Conservation (phyloP, 148 eudicot genomes). For the Chenopodium formosanum region DNA sequence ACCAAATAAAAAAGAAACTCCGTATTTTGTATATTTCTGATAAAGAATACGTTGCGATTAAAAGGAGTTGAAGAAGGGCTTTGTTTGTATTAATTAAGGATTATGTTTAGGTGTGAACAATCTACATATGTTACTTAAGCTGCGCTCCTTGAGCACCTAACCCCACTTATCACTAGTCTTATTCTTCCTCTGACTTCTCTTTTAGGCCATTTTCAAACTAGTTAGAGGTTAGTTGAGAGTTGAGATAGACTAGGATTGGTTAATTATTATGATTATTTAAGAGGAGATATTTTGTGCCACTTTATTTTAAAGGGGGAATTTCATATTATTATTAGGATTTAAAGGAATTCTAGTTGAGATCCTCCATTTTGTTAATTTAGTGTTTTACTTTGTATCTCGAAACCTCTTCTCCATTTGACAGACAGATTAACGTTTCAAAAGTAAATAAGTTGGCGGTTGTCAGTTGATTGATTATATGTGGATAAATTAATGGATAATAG, state of each 20-base stretch:
- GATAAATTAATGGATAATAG: neutral
- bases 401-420: no score
- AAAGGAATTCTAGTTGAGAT: neutral
- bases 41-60: no score
- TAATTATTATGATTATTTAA: neutral
- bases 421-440: no score
- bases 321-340: neutral
- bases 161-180: constrained; percentile 14
- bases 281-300: neutral
- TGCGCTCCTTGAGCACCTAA: constrained; percentile 31
- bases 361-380: neutral
- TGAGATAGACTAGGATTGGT: neutral
- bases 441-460: no score
- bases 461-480: neutral
- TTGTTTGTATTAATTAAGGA: no score
- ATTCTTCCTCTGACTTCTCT: constrained; percentile 14
- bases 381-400: no score
- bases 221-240: constrained; percentile 3
- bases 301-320: neutral
- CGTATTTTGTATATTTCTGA: no score
- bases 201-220: constrained; percentile 8
- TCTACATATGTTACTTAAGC: constrained; percentile 17
- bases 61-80: no score
- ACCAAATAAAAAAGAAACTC: no score
- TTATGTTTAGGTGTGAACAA: constrained; percentile 8